Conservation (phyloP, 164 flowering plant species). For the Annona squamosa region DNA sequence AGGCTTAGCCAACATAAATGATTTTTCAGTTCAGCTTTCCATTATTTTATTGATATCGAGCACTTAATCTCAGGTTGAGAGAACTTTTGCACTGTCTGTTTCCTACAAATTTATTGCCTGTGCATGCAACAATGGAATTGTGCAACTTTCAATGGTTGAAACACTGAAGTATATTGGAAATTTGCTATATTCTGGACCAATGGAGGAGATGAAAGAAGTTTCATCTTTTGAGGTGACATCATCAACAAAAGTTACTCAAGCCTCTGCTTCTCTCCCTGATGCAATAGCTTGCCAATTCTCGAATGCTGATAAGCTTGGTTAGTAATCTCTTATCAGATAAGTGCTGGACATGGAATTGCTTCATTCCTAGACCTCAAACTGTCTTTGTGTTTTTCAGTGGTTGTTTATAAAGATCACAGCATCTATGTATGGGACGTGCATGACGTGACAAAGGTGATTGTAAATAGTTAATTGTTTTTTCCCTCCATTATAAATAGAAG, state of each 20-base stretch:
- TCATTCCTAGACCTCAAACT: background rate
- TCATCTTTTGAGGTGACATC: constrained; percentile 5
- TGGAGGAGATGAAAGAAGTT: constrained; percentile 15
- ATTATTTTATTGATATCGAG: constrained; percentile 1
- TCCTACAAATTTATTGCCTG: constrained; percentile 56
- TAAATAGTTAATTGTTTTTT: no score
- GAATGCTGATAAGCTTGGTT: constrained; percentile 56
- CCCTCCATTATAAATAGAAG: no score
- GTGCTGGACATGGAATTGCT: background rate
- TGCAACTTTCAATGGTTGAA: constrained; percentile 35
- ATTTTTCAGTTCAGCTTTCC: background rate
- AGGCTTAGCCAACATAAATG: no score
- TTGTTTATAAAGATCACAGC: constrained; percentile 66
- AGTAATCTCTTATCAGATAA: constrained; percentile 10
- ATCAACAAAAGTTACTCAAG: constrained; percentile 13
- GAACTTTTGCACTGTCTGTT: constrained; percentile 50
- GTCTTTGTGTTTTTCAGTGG: constrained; percentile 37
- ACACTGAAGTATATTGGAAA: constrained; percentile 40
- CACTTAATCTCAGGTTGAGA: constrained; percentile 41
- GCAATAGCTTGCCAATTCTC: constrained; percentile 78
- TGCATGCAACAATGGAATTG: constrained; percentile 66
- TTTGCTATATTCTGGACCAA: constrained; percentile 34
- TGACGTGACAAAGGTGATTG: constrained; percentile 42
- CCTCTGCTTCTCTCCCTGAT: constrained; percentile 37
- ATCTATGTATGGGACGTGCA: constrained; percentile 59